Conservation (phyloP, 768 basidiomycete genomes). For the Pholiota microspora region DNA sequence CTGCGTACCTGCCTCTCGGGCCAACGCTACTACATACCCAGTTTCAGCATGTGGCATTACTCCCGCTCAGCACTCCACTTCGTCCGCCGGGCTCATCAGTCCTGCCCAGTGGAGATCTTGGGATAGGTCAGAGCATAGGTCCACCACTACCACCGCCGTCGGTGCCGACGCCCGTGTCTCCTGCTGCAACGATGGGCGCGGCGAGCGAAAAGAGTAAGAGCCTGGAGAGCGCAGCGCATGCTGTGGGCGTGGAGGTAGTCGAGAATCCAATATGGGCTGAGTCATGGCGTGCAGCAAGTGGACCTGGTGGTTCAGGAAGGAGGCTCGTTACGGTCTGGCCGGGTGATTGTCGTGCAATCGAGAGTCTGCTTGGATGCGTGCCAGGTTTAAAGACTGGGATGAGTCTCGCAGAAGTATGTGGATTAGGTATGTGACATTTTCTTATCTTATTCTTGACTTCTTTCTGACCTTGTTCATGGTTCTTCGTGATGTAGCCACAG, state of each 20-base stretch:
- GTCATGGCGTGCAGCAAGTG: constrained; percentile 52
- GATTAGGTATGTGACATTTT: constrained; percentile 26
- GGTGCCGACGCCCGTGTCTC: constrained; percentile 84
- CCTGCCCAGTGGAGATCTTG: constrained; percentile 34
- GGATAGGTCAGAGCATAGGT: neutral
- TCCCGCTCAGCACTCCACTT: constrained; percentile 60
- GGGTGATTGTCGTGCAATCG: constrained; percentile 49
- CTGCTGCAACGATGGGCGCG: constrained; percentile 65
- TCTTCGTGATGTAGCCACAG: neutral
- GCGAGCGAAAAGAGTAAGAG: constrained; percentile 64
- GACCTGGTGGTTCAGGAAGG: constrained; percentile 21
- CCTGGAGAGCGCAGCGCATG: constrained; percentile 63
- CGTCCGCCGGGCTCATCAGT: constrained; percentile 56
- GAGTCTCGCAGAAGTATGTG: constrained; percentile 43
- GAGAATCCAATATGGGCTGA: constrained; percentile 72
- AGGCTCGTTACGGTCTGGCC: constrained; percentile 47
- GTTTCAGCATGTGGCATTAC: constrained; percentile 62
- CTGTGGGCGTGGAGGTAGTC: constrained; percentile 66
- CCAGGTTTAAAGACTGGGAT: constrained; percentile 38
- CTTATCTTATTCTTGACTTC: neutral
- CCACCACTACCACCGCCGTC: constrained; percentile 27
- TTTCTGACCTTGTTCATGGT: neutral
- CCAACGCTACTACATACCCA: constrained; percentile 65
- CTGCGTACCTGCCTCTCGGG: constrained; percentile 68
- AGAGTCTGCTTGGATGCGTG: constrained; percentile 39